Base-by-base conservation (phyloP, 2,329 filamentous ascomycete species). In the Aspergillus pseudoterreus region DNA sequence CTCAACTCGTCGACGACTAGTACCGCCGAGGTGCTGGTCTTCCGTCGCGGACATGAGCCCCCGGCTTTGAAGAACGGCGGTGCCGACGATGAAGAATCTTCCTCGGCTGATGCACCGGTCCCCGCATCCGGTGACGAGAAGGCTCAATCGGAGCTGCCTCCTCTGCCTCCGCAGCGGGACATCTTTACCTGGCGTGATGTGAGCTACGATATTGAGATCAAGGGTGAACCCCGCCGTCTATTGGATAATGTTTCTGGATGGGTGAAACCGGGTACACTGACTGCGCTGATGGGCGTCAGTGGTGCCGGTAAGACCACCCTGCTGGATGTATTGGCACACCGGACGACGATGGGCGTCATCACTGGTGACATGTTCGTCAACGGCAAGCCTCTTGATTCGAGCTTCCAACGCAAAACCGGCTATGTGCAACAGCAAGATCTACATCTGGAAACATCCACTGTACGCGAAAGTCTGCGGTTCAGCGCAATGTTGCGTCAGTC, bases 281-380 rank as follows among this genome's bases (percentile, higher is more conserved):
- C 90, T 2, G 91, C 90, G 9, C 77, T 95, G 2, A 95, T 96
- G 90, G 88, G 90, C 71, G 88, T 91, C 4, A 91, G 87, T 24
- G 90, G 91, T 51, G 91, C 91, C 10, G 91, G 92, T 39, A 96
- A 96, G 70, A 96, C 91, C 0, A 95, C 91, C 0, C 79, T 96
- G 11, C 78, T 96, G 4, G 88, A 96, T 69, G 88, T 89, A 22
- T 77, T 96, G 56, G 92, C 92, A 17, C 87, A 87, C 53, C 85
- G 91, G 63, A 87, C 86, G 8, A 89, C 88, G 0, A 91, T 94
- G 81, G 92, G 92, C 68, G 86, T 95, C 4, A 88, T 96, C 43
- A 85, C 82, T 6, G 92, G 92, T 38, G 86, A 92, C 59, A 94
- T 95, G 85, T 75, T 90, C 6, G 85, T 92, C 4, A 86, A 91